Evolutionary conservation across 257 asterid genomes (phyloP), one percentile per base, ranked within the genome.

Genomic region (Plantago ovata): DNA sequence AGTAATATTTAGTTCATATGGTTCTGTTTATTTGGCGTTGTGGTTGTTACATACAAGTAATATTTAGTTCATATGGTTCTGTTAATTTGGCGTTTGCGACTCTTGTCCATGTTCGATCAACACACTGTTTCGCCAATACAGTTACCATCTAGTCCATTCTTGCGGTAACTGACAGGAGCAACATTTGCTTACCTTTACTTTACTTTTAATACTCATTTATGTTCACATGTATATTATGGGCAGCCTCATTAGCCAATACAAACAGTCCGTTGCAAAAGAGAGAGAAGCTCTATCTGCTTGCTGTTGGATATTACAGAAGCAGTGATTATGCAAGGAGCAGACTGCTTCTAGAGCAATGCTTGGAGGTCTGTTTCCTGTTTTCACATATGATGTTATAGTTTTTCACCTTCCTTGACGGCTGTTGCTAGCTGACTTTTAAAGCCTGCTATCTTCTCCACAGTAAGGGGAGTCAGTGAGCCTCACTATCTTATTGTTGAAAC

Each of bases 221-320:
- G 38, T 33, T 10, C 58, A 8, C 71, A 10, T 68, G 33, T 14
- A 13, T 36, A 54, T 61, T 10, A 14, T n/a, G 46, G 58, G 73
- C 80, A 79, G 89, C 74, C 63, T 83, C 95, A 20, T 71, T 83
- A 32, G 60, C 87, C 53, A 68, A 64, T 67, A 3, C 75, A 0
- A 73, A 58, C 57, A 79, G 77, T 57, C 84, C 89, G 14, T 38
- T 77, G 63, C 89, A 77, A 75, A 70, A 69, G 70, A 75, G 85
- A 75, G 95, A 86, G 76, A 83, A 77, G 68, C 76, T 81, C 54
- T 85, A 85, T 69, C 71, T 85, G 48, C 80, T 85, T 6, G 85
- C 82, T 0, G 85, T 85, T 16, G 94, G 84, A 55, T 76, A 67
- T 68, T 85, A 82, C 74, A 76, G 84, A 67, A 74, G 85, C 14